Evolutionary conservation across 352 stramenopile genomes (phyloP).

Genomic region (Globisporangium recalcitrans): DNA sequence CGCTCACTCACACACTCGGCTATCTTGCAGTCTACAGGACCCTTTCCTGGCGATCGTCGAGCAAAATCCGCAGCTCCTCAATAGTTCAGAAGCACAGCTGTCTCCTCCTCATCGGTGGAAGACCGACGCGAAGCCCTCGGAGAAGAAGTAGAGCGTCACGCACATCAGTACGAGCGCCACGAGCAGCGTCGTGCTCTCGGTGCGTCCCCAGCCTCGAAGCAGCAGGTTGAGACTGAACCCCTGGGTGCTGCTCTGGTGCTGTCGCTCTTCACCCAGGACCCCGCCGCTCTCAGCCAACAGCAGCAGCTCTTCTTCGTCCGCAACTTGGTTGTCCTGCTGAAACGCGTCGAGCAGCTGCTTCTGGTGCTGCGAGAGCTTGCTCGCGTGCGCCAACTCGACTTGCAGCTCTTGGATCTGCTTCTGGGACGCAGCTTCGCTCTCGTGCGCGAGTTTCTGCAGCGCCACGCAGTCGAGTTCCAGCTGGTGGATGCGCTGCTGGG

Average conservation of each 20-base stretch:
- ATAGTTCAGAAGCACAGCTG: neutral
- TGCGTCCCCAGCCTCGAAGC: neutral
- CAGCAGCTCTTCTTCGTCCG: conserved; percentile 9
- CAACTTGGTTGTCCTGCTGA: neutral
- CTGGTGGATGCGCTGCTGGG: conserved; percentile 30
- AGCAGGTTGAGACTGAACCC: neutral
- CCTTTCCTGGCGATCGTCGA: no score
- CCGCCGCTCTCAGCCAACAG: conserved; percentile 7
- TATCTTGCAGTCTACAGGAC: no score
- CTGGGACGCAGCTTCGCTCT: neutral
- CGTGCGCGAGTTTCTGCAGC: conserved; percentile 8
- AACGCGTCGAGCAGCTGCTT: neutral
- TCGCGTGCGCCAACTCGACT: conserved; percentile 4
- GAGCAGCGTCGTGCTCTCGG: conserved; percentile 2
- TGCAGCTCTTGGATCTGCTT: conserved; percentile 5
- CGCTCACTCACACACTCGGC: no score
- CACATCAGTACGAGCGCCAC: conserved; percentile 18
- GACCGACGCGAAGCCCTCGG: neutral
- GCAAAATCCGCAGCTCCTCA: neutral
- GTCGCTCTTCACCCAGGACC: neutral
- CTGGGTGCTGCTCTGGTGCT: neutral
- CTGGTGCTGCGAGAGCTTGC: conserved; percentile 4
- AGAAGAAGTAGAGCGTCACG: conserved; percentile 15
- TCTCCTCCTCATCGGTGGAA: conserved; percentile 4
- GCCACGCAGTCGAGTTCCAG: conserved; percentile 20